Evolutionary conservation across 148 eudicot species (phyloP).

Genomic region (Fagopyrum homotropicum): DNA sequence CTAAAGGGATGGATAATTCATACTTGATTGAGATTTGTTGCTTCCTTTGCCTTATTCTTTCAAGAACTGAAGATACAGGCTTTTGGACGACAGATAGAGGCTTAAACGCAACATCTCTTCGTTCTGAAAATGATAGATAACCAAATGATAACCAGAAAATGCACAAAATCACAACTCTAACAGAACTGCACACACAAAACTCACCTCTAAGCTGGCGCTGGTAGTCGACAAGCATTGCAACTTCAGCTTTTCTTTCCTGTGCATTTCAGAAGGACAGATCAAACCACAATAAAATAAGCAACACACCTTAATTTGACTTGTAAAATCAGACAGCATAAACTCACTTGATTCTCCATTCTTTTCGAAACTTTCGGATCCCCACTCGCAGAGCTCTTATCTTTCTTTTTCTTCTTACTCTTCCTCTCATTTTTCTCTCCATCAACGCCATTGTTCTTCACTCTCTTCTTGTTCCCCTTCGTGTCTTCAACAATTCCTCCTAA

Average conservation of each 20-base stretch:
- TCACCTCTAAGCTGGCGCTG: slow-evolving; percentile 59
- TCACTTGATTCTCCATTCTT: slow-evolving; percentile 51
- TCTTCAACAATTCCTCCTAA: slow-evolving; percentile 2
- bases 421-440: slow-evolving; percentile 7
- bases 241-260: slow-evolving; percentile 39
- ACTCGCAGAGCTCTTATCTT: slow-evolving; percentile 21
- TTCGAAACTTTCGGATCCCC: slow-evolving; percentile 25
- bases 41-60: slow-evolving; percentile 83
- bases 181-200: background rate
- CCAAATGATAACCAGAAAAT: background rate
- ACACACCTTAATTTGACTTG: background rate
- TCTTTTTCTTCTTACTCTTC: slow-evolving; percentile 28
- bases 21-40: slow-evolving; percentile 66
- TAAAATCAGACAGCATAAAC: background rate
- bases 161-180: background rate
- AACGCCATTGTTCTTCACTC: background rate
- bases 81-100: slow-evolving; percentile 55
- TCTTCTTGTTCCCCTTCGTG: slow-evolving; percentile 15
- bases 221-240: slow-evolving; percentile 48
- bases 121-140: slow-evolving; percentile 34
- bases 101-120: slow-evolving; percentile 66
- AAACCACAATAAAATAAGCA: background rate
- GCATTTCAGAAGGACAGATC: slow-evolving; percentile 10
- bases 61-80: slow-evolving; percentile 75
- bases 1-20: slow-evolving; percentile 12